Percentiles rank a stretch among this genome's conserved stretches.
phyloP scores from a whole-genome alignment of 495 filamentous ascomycete species.

The Penicillium diatomitis region DNA sequence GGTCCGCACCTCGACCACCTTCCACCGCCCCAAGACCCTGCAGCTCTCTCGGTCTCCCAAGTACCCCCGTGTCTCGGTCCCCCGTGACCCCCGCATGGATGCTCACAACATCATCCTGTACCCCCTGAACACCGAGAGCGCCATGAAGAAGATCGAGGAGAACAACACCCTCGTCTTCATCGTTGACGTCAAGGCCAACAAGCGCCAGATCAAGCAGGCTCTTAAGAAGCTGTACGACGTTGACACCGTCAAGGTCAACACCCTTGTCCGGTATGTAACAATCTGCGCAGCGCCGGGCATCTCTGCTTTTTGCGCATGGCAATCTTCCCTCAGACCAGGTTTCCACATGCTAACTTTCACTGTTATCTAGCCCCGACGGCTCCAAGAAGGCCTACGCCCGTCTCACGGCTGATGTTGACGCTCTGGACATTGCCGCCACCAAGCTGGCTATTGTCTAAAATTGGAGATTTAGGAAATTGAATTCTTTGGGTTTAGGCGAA shows the following conservation, averaged over 20 bases:
- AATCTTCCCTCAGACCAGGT: too few species aligned
- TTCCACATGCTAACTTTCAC: slow-evolving; percentile 1
- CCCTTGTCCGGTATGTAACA: slow-evolving; percentile 72
- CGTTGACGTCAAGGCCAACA: slow-evolving; percentile 96
- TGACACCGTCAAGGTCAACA: slow-evolving; percentile 97
- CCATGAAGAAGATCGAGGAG: slow-evolving; percentile 99
- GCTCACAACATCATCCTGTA: slow-evolving; percentile 82
- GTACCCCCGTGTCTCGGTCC: slow-evolving; percentile 93
- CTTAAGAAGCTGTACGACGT: slow-evolving; percentile 99
- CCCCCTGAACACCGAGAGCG: slow-evolving; percentile 92
- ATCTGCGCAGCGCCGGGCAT: too few species aligned
- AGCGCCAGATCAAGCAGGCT: slow-evolving; percentile 97
- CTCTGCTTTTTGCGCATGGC: too few species aligned
- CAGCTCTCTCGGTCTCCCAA: slow-evolving; percentile 82
- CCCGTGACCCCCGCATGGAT: slow-evolving; percentile 83
- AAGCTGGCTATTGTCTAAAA: slow-evolving; percentile 94
- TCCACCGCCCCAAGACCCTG: slow-evolving; percentile 96
- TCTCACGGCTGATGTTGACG: slow-evolving; percentile 91
- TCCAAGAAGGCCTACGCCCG: slow-evolving; percentile 97
- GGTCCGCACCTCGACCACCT: slow-evolving; percentile 84
- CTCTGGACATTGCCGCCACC: slow-evolving; percentile 97
- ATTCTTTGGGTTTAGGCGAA: slow-evolving; percentile 36
- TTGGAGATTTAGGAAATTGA: slow-evolving; percentile 12
- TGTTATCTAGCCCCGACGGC: slow-evolving; percentile 66
- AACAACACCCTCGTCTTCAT: slow-evolving; percentile 99